phyloP scores from a whole-genome alignment of 2,329 filamentous ascomycete genomes.

The Talaromyces amestolkiae region DNA sequence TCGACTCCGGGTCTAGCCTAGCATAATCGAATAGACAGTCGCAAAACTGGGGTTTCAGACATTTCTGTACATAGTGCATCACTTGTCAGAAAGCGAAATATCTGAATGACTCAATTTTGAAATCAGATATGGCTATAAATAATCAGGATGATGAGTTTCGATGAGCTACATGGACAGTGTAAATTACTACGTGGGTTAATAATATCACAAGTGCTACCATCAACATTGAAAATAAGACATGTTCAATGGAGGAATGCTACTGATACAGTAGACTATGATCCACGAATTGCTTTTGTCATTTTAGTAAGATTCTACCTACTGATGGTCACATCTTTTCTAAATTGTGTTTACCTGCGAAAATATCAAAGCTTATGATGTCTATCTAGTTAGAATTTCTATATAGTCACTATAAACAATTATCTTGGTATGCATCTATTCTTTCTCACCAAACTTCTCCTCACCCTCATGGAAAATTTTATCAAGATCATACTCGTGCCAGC shows the following conservation, averaged over 20 bases:
- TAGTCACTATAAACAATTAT: too few species aligned
- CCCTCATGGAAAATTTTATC: background rate
- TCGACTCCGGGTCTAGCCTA: background rate
- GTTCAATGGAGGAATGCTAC: background rate
- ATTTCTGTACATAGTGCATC: background rate
- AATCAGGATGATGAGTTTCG: background rate
- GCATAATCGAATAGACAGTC: background rate
- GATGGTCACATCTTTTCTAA: background rate
- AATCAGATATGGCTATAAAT: background rate
- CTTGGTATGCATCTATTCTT: background rate
- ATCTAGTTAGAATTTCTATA: background rate
- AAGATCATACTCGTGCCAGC: constrained; percentile 27
- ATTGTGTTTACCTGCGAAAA: background rate
- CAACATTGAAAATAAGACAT: background rate
- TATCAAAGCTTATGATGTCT: background rate
- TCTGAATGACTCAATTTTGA: background rate
- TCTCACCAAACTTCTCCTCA: background rate
- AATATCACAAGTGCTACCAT: background rate
- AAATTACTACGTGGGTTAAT: background rate
- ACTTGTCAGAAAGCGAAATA: background rate
- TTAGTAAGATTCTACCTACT: too few species aligned
- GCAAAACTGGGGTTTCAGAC: background rate
- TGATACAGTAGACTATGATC: too few species aligned
- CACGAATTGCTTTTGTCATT: too few species aligned
- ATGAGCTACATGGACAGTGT: background rate